Evolutionary conservation across 2,329 filamentous ascomycete genomes (phyloP).

Genomic region (Lasiodiplodia gonubiensis): DNA sequence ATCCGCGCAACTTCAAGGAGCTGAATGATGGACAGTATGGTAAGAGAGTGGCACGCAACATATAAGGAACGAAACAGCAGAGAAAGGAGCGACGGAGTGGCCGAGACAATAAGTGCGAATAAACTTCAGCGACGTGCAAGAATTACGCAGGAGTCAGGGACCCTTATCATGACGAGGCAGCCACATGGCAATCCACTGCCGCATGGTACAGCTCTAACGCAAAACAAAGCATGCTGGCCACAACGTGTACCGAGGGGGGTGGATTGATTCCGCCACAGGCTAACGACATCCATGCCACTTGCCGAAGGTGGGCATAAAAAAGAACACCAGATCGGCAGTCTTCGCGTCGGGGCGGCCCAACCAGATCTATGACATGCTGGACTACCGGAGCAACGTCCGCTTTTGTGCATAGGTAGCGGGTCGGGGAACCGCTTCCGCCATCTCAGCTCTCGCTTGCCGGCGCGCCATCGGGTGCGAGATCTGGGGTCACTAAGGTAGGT

Average conservation of each 20-base stretch:
- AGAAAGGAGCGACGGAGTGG: background rate
- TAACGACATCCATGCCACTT: background rate
- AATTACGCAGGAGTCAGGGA: background rate
- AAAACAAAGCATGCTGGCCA: background rate
- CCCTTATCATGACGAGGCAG: background rate
- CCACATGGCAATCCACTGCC: background rate
- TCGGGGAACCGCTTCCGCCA: background rate
- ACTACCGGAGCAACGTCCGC: background rate
- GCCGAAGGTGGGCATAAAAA: background rate
- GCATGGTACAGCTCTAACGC: background rate
- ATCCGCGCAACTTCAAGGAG: background rate
- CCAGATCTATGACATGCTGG: background rate
- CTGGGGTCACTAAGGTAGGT: background rate
- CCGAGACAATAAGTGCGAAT: background rate
- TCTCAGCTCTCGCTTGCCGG: background rate
- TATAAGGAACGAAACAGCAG: background rate
- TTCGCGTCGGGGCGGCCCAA: background rate
- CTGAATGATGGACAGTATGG: background rate
- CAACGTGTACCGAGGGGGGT: background rate
- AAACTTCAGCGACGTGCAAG: background rate
- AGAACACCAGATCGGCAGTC: background rate
- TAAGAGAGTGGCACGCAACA: background rate
- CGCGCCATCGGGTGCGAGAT: background rate
- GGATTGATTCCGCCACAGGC: background rate
- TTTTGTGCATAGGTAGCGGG: background rate